Conservation (phyloP, 2,329 filamentous ascomycete genomes). For the Dothistroma pini region DNA sequence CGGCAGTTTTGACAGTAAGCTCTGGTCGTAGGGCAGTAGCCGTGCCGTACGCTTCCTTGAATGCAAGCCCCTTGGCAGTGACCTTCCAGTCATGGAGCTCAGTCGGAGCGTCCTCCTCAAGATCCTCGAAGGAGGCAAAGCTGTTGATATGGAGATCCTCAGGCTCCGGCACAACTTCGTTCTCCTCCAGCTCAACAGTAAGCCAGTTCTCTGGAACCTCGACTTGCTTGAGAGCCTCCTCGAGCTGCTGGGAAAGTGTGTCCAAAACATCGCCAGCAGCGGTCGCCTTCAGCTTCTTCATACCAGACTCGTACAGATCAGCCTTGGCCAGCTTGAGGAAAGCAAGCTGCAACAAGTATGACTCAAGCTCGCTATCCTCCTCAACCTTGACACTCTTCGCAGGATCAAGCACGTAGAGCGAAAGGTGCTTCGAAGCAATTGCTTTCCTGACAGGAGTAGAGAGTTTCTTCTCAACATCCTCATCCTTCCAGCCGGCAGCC, state of each 20-base stretch:
- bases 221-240: conserved; percentile 66
- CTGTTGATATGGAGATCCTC: conserved; percentile 70
- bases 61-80: conserved; percentile 80
- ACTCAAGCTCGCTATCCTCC: conserved; percentile 58
- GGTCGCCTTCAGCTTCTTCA: conserved; percentile 65
- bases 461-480: conserved; percentile 85
- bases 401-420: conserved; percentile 73
- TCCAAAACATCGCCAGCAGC: conserved; percentile 55
- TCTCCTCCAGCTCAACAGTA: conserved; percentile 59
- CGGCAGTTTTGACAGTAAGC: conserved; percentile 76
- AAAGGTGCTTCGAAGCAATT: conserved; percentile 64
- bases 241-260: conserved; percentile 57
- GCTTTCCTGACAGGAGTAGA: conserved; percentile 66
- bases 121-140: conserved; percentile 76
- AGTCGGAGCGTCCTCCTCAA: conserved; percentile 63
- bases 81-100: conserved; percentile 74
- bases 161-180: conserved; percentile 53
- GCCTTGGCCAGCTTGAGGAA: conserved; percentile 77
- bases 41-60: conserved; percentile 91
- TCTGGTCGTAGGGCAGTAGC: conserved; percentile 75
- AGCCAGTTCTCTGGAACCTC: conserved; percentile 79
- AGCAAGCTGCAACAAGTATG: conserved; percentile 70
- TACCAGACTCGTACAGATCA: conserved; percentile 57
- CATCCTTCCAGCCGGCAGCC: conserved; percentile 75
- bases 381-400: conserved; percentile 64